Evolutionary conservation across 495 filamentous ascomycete genomes (phyloP).

Genomic region (Aspergillus sparsus): DNA sequence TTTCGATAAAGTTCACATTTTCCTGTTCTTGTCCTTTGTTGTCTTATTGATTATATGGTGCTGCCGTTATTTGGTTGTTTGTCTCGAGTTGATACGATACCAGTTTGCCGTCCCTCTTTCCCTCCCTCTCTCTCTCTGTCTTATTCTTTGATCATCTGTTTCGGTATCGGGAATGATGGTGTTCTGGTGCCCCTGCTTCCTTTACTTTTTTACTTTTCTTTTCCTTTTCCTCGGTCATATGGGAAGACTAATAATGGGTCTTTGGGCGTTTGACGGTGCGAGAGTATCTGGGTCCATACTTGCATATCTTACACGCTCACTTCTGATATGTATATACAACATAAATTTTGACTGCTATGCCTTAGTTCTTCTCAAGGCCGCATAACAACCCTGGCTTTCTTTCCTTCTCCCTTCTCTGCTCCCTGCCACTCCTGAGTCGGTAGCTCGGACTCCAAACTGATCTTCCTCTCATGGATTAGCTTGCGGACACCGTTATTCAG

Average conservation of each 20-base stretch:
- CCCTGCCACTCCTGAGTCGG: slow-evolving; percentile 24
- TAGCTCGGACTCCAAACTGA: slow-evolving; percentile 30
- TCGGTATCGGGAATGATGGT: slow-evolving; percentile 17
- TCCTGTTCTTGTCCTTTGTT: background rate
- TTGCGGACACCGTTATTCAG: slow-evolving; percentile 68
- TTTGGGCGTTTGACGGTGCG: slow-evolving; percentile 14
- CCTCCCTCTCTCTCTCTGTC: too few species aligned
- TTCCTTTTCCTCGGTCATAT: slow-evolving; percentile 15
- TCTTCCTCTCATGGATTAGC: slow-evolving; percentile 61
- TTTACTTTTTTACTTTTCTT: background rate
- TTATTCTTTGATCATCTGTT: background rate
- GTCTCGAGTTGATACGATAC: background rate
- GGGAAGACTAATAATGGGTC: slow-evolving; percentile 17
- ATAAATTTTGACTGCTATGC: slow-evolving; percentile 17
- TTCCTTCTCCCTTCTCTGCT: slow-evolving; percentile 5
- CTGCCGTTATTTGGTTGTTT: slow-evolving; percentile 15
- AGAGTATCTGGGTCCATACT: background rate
- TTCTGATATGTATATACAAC: slow-evolving; percentile 26
- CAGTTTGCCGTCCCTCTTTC: background rate
- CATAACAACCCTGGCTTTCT: slow-evolving; percentile 28
- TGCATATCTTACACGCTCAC: slow-evolving; percentile 20
- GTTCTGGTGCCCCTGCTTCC: slow-evolving; percentile 9
- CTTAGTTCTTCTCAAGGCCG: slow-evolving; percentile 15
- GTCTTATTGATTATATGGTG: slow-evolving; percentile 12
- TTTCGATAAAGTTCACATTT: slow-evolving; percentile 57